A percentile compares a stretch with the other conserved stretches of the same genome.
phyloP scores from a whole-genome alignment of 495 filamentous ascomycete genomes.

The Delitschia confertaspora region DNA sequence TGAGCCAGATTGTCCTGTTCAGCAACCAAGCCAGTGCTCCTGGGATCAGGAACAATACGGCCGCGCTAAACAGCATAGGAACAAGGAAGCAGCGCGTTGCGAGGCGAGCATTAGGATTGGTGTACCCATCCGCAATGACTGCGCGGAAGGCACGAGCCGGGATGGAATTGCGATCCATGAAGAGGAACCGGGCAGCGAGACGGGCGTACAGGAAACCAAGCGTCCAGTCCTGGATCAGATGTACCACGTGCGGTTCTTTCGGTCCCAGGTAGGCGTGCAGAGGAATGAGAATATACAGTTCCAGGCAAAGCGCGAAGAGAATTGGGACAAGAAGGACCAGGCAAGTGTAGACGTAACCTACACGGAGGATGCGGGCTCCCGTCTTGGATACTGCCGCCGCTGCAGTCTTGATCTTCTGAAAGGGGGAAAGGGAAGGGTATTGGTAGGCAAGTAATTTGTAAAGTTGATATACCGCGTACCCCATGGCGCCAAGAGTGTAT shows the following conservation, averaged over 20 bases:
- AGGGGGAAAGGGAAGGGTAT: slow-evolving; percentile 9
- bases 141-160: slow-evolving; percentile 64
- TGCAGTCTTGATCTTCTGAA: slow-evolving; percentile 13
- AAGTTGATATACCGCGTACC: slow-evolving; percentile 42
- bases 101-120: slow-evolving; percentile 66
- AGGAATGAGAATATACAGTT: slow-evolving; percentile 84
- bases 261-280: slow-evolving; percentile 62
- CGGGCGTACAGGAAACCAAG: slow-evolving; percentile 88
- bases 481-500: slow-evolving; percentile 59
- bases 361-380: slow-evolving; percentile 26
- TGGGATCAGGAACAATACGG: slow-evolving; percentile 52
- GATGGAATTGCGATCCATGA: slow-evolving; percentile 54
- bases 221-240: slow-evolving; percentile 89
- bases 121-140: slow-evolving; percentile 69
- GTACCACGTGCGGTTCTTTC: slow-evolving; percentile 59
- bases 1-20: slow-evolving; percentile 10
- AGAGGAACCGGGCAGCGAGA: slow-evolving; percentile 62
- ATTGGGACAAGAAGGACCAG: slow-evolving; percentile 71
- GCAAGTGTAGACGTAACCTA: slow-evolving; percentile 64
- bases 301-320: slow-evolving; percentile 70
- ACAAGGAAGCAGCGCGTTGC: slow-evolving; percentile 77
- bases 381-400: slow-evolving; percentile 9
- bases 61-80: slow-evolving; percentile 53
- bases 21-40: slow-evolving; percentile 32
- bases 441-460: slow-evolving; percentile 40